Percentiles rank a stretch among this genome's conserved stretches.
phyloP scores from a whole-genome alignment of 176 grass and related monocot genomes.

The Aegilops speltoides region DNA sequence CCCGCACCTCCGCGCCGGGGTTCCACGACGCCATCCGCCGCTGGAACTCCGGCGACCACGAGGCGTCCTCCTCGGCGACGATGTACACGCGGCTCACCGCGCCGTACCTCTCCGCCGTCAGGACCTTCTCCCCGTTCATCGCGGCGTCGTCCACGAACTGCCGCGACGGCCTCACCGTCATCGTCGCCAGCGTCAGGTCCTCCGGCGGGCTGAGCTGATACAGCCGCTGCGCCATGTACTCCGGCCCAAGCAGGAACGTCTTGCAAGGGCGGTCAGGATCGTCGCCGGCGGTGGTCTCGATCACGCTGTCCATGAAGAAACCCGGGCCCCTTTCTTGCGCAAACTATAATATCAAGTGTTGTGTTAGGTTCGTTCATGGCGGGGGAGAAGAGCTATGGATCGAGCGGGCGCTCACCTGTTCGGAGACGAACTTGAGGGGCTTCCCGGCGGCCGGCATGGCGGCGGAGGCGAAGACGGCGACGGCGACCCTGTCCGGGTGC shows the following conservation, averaged over 20 bases:
- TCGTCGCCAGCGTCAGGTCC: conserved; percentile 42
- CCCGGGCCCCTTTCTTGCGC: not conserved
- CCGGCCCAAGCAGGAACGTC: conserved; percentile 23
- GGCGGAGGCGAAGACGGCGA: conserved; percentile 41
- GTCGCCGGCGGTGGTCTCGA: not conserved
- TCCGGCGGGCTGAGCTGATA: conserved; percentile 24
- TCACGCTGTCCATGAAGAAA: conserved; percentile 9
- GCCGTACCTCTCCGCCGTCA: conserved; percentile 35
- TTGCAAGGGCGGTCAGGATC: not conserved
- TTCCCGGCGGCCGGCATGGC: conserved; percentile 37
- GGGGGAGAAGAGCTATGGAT: not conserved
- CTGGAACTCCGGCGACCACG: not conserved
- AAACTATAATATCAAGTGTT: not conserved
- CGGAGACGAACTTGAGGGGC: not conserved
- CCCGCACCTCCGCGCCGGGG: conserved; percentile 36
- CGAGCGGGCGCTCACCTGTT: not conserved
- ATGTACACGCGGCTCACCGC: conserved; percentile 37
- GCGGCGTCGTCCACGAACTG: conserved; percentile 16
- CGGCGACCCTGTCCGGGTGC: conserved; percentile 40
- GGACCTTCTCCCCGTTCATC: not conserved
- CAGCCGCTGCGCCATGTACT: not conserved
- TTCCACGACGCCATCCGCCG: conserved; percentile 40
- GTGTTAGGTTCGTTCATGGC: not conserved
- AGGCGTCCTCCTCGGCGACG: conserved; percentile 22
- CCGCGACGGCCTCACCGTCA: conserved; percentile 9